Evolutionary conservation across 306 rosid species (phyloP).

Genomic region (Amphicarpaea edgeworthii): DNA sequence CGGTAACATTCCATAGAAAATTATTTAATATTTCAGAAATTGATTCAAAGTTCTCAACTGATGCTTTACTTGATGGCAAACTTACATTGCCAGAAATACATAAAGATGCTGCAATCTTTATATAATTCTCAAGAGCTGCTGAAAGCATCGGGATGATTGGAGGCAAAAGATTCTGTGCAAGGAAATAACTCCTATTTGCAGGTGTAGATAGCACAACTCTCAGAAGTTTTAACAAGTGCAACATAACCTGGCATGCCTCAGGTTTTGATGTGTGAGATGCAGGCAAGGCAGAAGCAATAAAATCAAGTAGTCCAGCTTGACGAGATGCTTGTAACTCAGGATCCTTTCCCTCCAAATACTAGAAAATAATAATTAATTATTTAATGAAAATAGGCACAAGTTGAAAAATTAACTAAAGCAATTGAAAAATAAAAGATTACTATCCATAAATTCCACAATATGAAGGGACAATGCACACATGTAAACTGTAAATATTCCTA

Average conservation of each 20-base stretch:
- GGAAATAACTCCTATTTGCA: conserved; percentile 92
- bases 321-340: conserved; percentile 94
- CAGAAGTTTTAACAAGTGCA: conserved; percentile 85
- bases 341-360: conserved; percentile 97
- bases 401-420: conserved; percentile 31
- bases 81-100: conserved; percentile 67
- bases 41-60: conserved; percentile 83
- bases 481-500: conserved; percentile 28
- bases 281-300: conserved; percentile 96
- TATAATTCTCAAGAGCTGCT: conserved; percentile 94
- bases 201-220: conserved; percentile 77
- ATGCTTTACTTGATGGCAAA: conserved; percentile 75
- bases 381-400: conserved; percentile 29
- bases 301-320: conserved; percentile 95
- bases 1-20: conserved; percentile 82
- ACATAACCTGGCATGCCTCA: conserved; percentile 92
- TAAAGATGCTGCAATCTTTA: conserved; percentile 92
- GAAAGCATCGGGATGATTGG: conserved; percentile 96
- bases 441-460: conserved; percentile 32
- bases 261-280: conserved; percentile 98
- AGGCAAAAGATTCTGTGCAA: conserved; percentile 90
- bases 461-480: conserved; percentile 23
- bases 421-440: conserved; percentile 10
- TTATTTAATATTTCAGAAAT: conserved; percentile 88
- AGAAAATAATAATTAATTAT: conserved; percentile 38